Conservation (phyloP, 345 rosid species). For the Populus simonii region DNA sequence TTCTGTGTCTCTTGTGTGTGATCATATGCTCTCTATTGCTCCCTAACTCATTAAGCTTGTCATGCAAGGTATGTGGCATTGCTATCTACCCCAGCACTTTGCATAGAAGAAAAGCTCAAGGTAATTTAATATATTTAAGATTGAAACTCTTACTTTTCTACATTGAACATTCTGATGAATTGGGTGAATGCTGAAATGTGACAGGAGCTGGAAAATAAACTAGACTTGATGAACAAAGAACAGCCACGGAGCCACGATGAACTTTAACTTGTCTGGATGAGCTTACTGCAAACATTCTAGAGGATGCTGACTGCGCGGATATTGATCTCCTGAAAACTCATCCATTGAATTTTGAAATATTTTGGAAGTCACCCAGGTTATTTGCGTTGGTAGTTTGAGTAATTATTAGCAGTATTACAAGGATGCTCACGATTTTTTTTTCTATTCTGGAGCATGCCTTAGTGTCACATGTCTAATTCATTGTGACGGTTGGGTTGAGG, state of each 20-base stretch:
- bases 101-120: constrained; percentile 70
- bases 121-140: constrained; percentile 28
- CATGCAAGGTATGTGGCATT: constrained; percentile 64
- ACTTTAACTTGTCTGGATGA: constrained; percentile 30
- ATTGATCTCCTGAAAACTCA: not conserved
- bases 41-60: constrained; percentile 9
- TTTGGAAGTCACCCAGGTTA: not conserved
- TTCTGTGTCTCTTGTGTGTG: not conserved
- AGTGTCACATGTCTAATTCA: not conserved
- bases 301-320: constrained; percentile 34
- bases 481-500: constrained; percentile 4
- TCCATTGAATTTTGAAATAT: not conserved
- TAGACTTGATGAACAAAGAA: constrained; percentile 57
- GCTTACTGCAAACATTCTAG: constrained; percentile 39
- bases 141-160: not conserved
- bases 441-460: not conserved
- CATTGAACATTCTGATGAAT: not conserved
- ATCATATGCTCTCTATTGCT: not conserved
- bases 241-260: constrained; percentile 70
- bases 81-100: constrained; percentile 69
- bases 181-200: not conserved
- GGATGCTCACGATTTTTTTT: not conserved
- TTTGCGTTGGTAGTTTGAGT: not conserved
- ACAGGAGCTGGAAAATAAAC: constrained; percentile 74
- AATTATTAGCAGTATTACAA: too few species aligned